These are phyloP conservation scores for Corrigiola litoralis DNA, from an alignment of 179 eudicot species.

Conservation along the genomic window DNA sequence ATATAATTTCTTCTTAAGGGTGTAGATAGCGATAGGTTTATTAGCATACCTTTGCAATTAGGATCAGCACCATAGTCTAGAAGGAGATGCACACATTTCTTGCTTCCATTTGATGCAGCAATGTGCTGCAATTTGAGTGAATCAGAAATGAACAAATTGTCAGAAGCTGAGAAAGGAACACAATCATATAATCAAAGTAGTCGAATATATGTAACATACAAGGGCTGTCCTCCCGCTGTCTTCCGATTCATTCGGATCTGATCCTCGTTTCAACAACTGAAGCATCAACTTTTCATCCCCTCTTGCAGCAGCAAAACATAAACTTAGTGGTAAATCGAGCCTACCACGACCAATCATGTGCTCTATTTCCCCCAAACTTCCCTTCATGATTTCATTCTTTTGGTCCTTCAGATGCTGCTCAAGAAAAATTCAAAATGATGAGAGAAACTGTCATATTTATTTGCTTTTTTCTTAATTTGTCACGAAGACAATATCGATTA, in stretches of 20 bases:
- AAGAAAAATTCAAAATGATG: too few species aligned
- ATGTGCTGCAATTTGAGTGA: slow-evolving; percentile 54
- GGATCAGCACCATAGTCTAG: slow-evolving; percentile 85
- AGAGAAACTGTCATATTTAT: too few species aligned
- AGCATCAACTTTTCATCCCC: slow-evolving; percentile 70
- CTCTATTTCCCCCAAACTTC: slow-evolving; percentile 65
- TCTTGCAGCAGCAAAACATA: slow-evolving; percentile 80
- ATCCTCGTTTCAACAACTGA: slow-evolving; percentile 69
- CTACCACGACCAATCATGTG: slow-evolving; percentile 83
- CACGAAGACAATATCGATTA: too few species aligned
- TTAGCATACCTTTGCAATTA: slow-evolving; percentile 66
- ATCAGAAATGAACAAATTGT: background rate
- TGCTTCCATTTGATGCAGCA: slow-evolving; percentile 80
- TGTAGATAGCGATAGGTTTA: background rate
- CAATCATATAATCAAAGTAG: background rate
- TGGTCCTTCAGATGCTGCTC: slow-evolving; percentile 65
- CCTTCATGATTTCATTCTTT: slow-evolving; percentile 59
- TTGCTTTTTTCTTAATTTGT: too few species aligned
- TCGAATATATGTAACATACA: slow-evolving; percentile 29
- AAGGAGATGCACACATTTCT: slow-evolving; percentile 67
- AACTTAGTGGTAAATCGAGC: slow-evolving; percentile 75
- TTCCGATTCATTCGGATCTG: slow-evolving; percentile 91
- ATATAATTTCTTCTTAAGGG: too few species aligned
- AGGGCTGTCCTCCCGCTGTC: slow-evolving; percentile 76
- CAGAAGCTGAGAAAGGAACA: background rate